Evolutionary conservation across 75 land plant species (phyloP).

Genomic region (Pinus albicaulis): DNA sequence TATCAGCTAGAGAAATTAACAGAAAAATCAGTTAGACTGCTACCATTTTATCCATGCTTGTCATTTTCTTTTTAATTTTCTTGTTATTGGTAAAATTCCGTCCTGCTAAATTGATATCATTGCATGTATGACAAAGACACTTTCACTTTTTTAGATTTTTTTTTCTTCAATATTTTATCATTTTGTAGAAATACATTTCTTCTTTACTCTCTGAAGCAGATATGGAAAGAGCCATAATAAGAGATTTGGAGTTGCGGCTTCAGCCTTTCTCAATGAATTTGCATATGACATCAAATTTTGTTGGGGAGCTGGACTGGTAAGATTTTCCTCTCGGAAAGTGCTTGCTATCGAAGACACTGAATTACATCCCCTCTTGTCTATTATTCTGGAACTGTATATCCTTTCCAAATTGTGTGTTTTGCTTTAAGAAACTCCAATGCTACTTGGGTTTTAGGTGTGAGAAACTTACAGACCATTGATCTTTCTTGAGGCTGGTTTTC

Average conservation of each 20-base stretch:
- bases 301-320: constrained; percentile 97
- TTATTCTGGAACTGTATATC: neutral
- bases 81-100: too few relatives aligned
- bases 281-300: constrained; percentile 58
- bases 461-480: neutral
- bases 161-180: neutral
- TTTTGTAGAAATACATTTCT: neutral
- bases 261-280: constrained; percentile 41
- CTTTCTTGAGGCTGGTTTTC: neutral
- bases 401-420: neutral
- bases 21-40: too few relatives aligned
- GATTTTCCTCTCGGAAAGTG: neutral
- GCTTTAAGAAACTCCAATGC: neutral
- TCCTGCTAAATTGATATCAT: too few relatives aligned
- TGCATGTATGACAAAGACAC: too few relatives aligned
- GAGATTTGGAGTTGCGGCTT: constrained; percentile 73
- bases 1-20: too few relatives aligned
- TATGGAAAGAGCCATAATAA: constrained; percentile 89
- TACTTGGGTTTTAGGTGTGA: neutral
- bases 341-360: neutral
- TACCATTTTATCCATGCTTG: too few relatives aligned
- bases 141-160: neutral
- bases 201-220: constrained; percentile 36
- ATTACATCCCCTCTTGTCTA: neutral
- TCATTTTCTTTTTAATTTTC: too few relatives aligned